Percentiles rank a stretch among this genome's conserved stretches.
These are phyloP conservation scores for Meredithiella fracta DNA, from an alignment of 2,329 filamentous ascomycete genomes.

Conservation along the genomic window DNA sequence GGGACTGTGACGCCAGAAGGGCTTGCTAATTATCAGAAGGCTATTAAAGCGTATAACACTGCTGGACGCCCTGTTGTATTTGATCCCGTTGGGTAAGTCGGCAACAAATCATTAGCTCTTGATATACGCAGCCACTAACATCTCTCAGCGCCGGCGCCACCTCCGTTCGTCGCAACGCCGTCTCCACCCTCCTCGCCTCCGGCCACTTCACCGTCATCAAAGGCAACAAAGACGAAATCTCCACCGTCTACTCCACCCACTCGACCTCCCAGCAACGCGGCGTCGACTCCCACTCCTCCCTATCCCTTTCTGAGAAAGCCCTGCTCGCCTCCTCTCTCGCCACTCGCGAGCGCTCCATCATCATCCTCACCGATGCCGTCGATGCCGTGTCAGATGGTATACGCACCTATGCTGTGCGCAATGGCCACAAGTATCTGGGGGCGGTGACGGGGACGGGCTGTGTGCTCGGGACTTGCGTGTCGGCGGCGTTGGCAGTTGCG, in stretches of 20 bases:
- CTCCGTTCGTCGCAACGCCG: slow-evolving; percentile 50
- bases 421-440: slow-evolving; percentile 59
- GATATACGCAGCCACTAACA: background rate
- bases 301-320: slow-evolving; percentile 36
- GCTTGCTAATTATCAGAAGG: slow-evolving; percentile 53
- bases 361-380: slow-evolving; percentile 63
- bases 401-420: slow-evolving; percentile 50
- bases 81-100: slow-evolving; percentile 70
- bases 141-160: slow-evolving; percentile 58
- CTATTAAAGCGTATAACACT: slow-evolving; percentile 66
- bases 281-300: slow-evolving; percentile 58
- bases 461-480: slow-evolving; percentile 66
- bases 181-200: slow-evolving; percentile 50
- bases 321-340: slow-evolving; percentile 51
- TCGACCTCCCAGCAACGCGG: slow-evolving; percentile 49
- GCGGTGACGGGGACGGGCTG: slow-evolving; percentile 70
- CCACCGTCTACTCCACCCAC: slow-evolving; percentile 40
- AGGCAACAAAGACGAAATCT: slow-evolving; percentile 81
- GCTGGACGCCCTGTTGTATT: slow-evolving; percentile 61
- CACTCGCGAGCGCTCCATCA: slow-evolving; percentile 45
- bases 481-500: slow-evolving; percentile 42
- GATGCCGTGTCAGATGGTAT: slow-evolving; percentile 66
- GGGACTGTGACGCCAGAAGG: slow-evolving; percentile 70
- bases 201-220: slow-evolving; percentile 84
- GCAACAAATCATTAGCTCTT: background rate